phyloP scores from a whole-genome alignment of 768 basidiomycete genomes.

The Rhizopogon sp. region DNA sequence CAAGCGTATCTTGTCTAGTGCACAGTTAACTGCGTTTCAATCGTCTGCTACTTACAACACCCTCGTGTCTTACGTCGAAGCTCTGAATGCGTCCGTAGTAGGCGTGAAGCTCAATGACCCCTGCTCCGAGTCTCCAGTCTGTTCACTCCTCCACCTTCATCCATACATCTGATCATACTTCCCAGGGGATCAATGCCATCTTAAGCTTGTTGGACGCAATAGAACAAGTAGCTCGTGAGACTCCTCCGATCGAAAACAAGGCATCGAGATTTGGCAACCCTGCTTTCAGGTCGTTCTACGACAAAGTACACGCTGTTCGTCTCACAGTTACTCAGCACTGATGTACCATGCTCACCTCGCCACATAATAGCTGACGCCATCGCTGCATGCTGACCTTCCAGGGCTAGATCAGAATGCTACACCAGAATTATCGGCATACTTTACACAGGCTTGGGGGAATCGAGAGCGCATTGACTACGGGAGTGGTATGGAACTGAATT shows the following conservation, averaged over 20 bases:
- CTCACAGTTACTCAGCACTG: not conserved
- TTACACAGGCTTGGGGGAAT: conserved; percentile 89
- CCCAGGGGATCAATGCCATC: conserved; percentile 59
- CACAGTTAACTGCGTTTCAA: conserved; percentile 82
- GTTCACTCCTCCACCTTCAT: conserved; percentile 20
- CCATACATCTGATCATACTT: conserved; percentile 1
- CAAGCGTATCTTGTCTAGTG: conserved; percentile 72
- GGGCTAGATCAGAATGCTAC: conserved; percentile 53
- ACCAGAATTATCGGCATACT: conserved; percentile 73
- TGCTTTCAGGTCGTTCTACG: conserved; percentile 90
- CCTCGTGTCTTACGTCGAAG: conserved; percentile 66
- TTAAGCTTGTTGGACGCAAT: conserved; percentile 62
- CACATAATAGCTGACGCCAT: conserved; percentile 39
- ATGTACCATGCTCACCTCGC: not conserved
- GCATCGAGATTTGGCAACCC: conserved; percentile 96
- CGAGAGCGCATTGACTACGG: conserved; percentile 93
- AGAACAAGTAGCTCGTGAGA: conserved; percentile 58
- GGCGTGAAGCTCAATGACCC: conserved; percentile 72
- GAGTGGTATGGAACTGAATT: conserved; percentile 99
- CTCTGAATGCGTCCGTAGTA: conserved; percentile 70
- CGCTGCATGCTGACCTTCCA: conserved; percentile 55
- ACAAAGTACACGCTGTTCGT: conserved; percentile 65
- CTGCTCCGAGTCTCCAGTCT: conserved; percentile 54
- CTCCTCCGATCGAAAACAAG: conserved; percentile 85
- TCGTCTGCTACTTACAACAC: conserved; percentile 62